phyloP scores from a whole-genome alignment of 2,329 filamentous ascomycete genomes.

The Plectosphaerella sp. region DNA sequence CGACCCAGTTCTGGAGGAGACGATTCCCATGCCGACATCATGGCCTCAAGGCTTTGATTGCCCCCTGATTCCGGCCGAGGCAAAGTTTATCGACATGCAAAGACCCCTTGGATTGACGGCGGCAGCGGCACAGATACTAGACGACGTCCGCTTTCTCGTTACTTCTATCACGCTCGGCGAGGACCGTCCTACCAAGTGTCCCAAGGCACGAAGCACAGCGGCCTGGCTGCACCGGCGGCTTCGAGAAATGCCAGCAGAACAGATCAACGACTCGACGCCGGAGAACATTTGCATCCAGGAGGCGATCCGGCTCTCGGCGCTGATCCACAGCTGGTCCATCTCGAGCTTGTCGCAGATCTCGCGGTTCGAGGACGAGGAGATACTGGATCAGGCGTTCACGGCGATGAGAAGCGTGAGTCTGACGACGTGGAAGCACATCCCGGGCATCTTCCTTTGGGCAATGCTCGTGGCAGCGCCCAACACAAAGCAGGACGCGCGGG shows the following conservation, averaged over 20 bases:
- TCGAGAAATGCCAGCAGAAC: background rate
- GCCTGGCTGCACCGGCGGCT: slow-evolving; percentile 17
- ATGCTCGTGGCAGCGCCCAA: slow-evolving; percentile 20
- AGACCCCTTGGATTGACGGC: slow-evolving; percentile 9
- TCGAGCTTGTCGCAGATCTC: slow-evolving; percentile 18
- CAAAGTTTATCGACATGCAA: slow-evolving; percentile 11
- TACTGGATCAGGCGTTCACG: slow-evolving; percentile 16
- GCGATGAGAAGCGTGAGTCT: slow-evolving; percentile 19
- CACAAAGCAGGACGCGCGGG: slow-evolving; percentile 16
- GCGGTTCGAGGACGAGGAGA: slow-evolving; percentile 10
- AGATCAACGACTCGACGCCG: background rate
- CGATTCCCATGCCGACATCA: slow-evolving; percentile 6
- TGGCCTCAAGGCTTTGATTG: slow-evolving; percentile 17
- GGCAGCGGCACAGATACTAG: slow-evolving; percentile 17
- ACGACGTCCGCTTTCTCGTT: slow-evolving; percentile 21
- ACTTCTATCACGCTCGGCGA: slow-evolving; percentile 12
- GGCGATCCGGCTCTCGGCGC: slow-evolving; percentile 16
- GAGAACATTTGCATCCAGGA: slow-evolving; percentile 12
- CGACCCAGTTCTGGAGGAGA: slow-evolving; percentile 7
- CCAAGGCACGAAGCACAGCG: slow-evolving; percentile 15
- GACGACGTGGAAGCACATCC: slow-evolving; percentile 21
- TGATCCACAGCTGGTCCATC: slow-evolving; percentile 21
- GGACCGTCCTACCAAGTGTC: background rate
- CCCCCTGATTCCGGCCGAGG: slow-evolving; percentile 16
- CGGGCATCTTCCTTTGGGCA: slow-evolving; percentile 25